Conservation (phyloP, 495 filamentous ascomycete species). For the Trichoderma erinaceum region DNA sequence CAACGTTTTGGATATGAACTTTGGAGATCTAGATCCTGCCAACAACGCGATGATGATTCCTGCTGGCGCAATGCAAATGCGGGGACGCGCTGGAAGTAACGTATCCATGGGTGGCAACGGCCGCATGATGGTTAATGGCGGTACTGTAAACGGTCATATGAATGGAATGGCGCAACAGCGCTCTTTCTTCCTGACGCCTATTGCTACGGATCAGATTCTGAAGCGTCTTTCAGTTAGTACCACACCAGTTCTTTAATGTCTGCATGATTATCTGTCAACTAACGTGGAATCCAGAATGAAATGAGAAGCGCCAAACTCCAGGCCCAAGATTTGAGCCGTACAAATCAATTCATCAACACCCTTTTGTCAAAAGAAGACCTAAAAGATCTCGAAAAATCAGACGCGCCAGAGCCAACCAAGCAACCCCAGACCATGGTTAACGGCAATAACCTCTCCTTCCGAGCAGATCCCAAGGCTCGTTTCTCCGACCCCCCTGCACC, state of each 20-base stretch:
- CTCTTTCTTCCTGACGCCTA: conserved; percentile 72
- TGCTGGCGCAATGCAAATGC: conserved; percentile 38
- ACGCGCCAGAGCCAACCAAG: conserved; percentile 39
- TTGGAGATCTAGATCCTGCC: conserved; percentile 77
- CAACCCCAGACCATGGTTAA: conserved; percentile 29
- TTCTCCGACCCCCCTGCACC: conserved; percentile 90
- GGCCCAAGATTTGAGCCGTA: conserved; percentile 72
- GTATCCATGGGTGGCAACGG: conserved; percentile 56
- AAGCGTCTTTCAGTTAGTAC: conserved; percentile 82
- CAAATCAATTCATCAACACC: conserved; percentile 70
- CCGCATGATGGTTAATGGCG: conserved; percentile 49
- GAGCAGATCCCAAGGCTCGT: conserved; percentile 54
- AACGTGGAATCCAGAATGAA: conserved; percentile 54
- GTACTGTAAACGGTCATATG: conserved; percentile 55
- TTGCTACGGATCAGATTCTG: conserved; percentile 90
- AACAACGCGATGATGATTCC: conserved; percentile 61
- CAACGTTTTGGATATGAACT: conserved; percentile 78
- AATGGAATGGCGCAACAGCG: conserved; percentile 37
- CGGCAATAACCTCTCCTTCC: conserved; percentile 43
- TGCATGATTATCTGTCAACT: conserved; percentile 12
- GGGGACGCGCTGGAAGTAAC: conserved; percentile 68
- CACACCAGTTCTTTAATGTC: not conserved
- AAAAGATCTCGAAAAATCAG: conserved; percentile 52
- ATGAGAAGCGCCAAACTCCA: conserved; percentile 84
- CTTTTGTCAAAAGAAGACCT: conserved; percentile 67